Evolutionary conservation across 345 rosid species (phyloP).

Genomic region (Eucalyptus brandiana): DNA sequence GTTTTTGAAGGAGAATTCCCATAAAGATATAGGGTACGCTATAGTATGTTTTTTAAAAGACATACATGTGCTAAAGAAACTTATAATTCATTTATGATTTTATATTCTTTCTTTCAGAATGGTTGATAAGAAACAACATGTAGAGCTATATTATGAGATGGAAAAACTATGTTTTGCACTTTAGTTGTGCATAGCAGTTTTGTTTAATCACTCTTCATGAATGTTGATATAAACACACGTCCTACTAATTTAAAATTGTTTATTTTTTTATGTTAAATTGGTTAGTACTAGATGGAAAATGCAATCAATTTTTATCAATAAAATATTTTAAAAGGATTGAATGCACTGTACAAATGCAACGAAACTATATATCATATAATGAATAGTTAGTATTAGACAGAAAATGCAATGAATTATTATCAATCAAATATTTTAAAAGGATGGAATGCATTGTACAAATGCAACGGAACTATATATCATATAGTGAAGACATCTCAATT

Average conservation of each 20-base stretch:
- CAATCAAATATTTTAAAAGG: not conserved
- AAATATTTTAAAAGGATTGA: not conserved
- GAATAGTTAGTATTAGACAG: not conserved
- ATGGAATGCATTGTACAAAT: not conserved
- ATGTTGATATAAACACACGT: not conserved
- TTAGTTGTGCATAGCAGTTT: not conserved
- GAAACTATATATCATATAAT: not conserved
- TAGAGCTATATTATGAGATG: not conserved
- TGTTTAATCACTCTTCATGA: not conserved
- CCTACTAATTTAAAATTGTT: not conserved
- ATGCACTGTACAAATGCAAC: not conserved
- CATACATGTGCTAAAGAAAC: not conserved
- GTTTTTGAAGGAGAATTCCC: not conserved
- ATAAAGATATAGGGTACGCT: not conserved
- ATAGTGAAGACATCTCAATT: not conserved
- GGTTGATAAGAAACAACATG: not conserved
- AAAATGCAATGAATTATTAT: not conserved
- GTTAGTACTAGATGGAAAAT: not conserved
- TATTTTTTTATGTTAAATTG: not conserved
- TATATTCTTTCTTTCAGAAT: not conserved
- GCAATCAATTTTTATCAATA: not conserved
- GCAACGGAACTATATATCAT: not conserved
- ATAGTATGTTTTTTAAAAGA: not conserved
- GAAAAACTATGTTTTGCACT: not conserved
- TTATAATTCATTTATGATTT: not conserved